Percentiles rank a stretch among this genome's conserved stretches.
Evolutionary conservation across 768 basidiomycete genomes (phyloP).

Genomic region (Lentinula detonsa): DNA sequence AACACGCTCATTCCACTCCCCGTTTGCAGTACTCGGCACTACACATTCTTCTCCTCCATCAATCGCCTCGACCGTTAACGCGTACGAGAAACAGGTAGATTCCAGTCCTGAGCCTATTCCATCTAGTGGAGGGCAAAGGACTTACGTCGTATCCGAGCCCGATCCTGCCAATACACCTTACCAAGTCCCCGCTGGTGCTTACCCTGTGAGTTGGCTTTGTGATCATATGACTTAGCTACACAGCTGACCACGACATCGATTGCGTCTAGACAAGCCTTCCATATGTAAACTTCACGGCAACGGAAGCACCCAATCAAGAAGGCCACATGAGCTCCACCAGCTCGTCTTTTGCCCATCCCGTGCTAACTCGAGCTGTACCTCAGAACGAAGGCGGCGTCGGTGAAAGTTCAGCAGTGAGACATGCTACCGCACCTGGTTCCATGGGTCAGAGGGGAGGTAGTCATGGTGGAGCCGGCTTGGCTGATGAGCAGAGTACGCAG

Average conservation of each 20-base stretch:
- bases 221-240: background rate
- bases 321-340: slow-evolving; percentile 38
- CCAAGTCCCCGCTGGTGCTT: slow-evolving; percentile 68
- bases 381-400: slow-evolving; percentile 39
- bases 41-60: slow-evolving; percentile 26
- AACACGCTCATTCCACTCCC: slow-evolving; percentile 58
- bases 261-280: slow-evolving; percentile 1
- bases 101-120: slow-evolving; percentile 40
- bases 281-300: slow-evolving; percentile 34
- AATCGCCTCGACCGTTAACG: slow-evolving; percentile 21
- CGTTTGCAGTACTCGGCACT: slow-evolving; percentile 47
- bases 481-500: slow-evolving; percentile 34
- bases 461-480: slow-evolving; percentile 33
- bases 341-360: slow-evolving; percentile 33
- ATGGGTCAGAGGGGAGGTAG: slow-evolving; percentile 37
- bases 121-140: slow-evolving; percentile 42
- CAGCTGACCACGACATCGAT: background rate
- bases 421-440: slow-evolving; percentile 36
- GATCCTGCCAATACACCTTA: slow-evolving; percentile 57
- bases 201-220: slow-evolving; percentile 15
- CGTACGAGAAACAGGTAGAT: slow-evolving; percentile 63
- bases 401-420: slow-evolving; percentile 40
- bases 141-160: slow-evolving; percentile 71
- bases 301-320: slow-evolving; percentile 30
- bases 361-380: slow-evolving; percentile 34